Percentiles rank a stretch among this genome's conserved stretches.
These are phyloP conservation scores for Cladosporium sp. DNA, from an alignment of 2,329 filamentous ascomycete species.

Conservation along the genomic window DNA sequence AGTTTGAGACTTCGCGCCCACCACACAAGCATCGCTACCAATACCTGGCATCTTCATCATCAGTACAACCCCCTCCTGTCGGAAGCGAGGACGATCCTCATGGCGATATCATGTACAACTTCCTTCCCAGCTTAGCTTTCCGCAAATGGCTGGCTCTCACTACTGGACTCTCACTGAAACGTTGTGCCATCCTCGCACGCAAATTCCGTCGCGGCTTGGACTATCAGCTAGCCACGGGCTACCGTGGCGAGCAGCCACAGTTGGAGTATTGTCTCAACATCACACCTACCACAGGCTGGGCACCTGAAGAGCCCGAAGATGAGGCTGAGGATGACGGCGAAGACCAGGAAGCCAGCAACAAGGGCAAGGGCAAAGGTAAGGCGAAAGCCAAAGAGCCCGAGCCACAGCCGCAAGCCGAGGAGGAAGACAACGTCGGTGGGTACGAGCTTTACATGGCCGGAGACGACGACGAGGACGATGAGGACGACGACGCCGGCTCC, in stretches of 20 bases:
- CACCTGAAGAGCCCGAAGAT: conserved; percentile 57
- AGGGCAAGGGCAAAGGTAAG: conserved; percentile 27
- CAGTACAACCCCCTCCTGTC: conserved; percentile 38
- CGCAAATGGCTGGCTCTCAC: conserved; percentile 82
- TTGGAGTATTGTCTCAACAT: conserved; percentile 84
- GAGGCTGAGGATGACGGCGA: conserved; percentile 35
- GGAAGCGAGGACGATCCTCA: conserved; percentile 49
- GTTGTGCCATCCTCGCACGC: conserved; percentile 73
- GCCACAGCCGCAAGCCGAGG: conserved; percentile 34
- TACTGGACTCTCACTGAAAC: conserved; percentile 69
- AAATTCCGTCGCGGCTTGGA: conserved; percentile 83
- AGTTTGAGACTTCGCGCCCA: conserved; percentile 57
- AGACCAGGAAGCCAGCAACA: conserved; percentile 8
- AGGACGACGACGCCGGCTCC: conserved; percentile 31
- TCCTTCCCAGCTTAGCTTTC: conserved; percentile 83
- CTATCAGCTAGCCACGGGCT: conserved; percentile 87
- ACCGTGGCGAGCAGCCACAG: conserved; percentile 66
- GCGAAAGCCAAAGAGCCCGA: conserved; percentile 28
- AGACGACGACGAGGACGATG: conserved; percentile 56
- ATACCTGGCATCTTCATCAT: conserved; percentile 51
- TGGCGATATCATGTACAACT: conserved; percentile 71
- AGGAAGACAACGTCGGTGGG: conserved; percentile 63
- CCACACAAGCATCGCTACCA: conserved; percentile 95
- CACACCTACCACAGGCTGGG: conserved; percentile 83
- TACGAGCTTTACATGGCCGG: conserved; percentile 93